These are phyloP conservation scores for Penicillium lividum DNA, from an alignment of 495 filamentous ascomycete species.

Conservation along the genomic window DNA sequence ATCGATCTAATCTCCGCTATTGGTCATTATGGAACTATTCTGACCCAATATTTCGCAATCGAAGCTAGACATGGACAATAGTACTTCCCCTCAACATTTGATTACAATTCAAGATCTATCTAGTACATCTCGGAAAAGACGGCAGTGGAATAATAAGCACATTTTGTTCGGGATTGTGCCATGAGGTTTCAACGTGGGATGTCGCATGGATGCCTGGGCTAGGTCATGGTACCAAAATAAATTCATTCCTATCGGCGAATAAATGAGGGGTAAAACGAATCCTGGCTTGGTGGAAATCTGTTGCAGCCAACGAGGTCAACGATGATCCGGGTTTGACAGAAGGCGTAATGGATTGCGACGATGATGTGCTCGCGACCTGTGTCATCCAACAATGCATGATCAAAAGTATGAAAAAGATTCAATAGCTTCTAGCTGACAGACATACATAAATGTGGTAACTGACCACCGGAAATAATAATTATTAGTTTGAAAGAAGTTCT, in stretches of 20 bases:
- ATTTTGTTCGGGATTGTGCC: constrained; percentile 18
- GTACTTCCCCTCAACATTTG: background rate
- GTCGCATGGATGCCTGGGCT: background rate
- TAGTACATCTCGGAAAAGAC: constrained; percentile 8
- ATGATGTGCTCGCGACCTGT: constrained; percentile 40
- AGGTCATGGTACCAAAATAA: background rate
- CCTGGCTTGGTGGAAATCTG: background rate
- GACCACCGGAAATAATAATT: background rate
- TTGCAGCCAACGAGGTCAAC: background rate
- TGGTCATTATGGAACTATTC: constrained; percentile 10
- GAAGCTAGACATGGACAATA: constrained; percentile 1
- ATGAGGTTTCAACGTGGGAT: constrained; percentile 1
- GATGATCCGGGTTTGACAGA: background rate
- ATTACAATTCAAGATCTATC: background rate
- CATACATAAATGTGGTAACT: background rate
- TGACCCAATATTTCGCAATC: constrained; percentile 20
- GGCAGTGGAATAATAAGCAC: constrained; percentile 11
- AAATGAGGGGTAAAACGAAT: background rate
- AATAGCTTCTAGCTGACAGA: background rate
- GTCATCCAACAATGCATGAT: no score
- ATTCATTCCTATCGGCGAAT: background rate
- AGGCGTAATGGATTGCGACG: constrained; percentile 21
- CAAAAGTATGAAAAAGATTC: no score
- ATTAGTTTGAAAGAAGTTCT: background rate
- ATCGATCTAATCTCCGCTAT: background rate